These are phyloP conservation scores for Colletotrichum cordylinicola DNA, from an alignment of 2,329 filamentous ascomycete species.

Conservation along the genomic window DNA sequence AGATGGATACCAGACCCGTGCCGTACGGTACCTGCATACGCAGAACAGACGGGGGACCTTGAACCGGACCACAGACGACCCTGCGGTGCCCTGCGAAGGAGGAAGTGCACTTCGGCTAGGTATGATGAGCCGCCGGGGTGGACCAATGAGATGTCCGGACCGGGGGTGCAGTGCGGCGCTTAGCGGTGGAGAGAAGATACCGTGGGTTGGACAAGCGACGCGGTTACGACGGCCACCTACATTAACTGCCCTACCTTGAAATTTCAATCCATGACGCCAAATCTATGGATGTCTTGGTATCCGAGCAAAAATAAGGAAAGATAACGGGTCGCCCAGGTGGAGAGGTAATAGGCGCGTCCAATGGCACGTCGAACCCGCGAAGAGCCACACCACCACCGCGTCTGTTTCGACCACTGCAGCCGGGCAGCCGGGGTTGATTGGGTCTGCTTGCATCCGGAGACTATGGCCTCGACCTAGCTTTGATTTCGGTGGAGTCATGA, in stretches of 20 bases:
- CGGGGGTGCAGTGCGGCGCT: conserved; percentile 13
- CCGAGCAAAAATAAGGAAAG: background rate
- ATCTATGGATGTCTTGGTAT: background rate
- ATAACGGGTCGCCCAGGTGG: background rate
- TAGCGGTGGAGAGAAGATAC: background rate
- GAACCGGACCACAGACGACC: background rate
- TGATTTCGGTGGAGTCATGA: background rate
- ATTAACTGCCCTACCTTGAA: background rate
- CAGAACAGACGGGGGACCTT: background rate
- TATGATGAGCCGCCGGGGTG: conserved; percentile 19
- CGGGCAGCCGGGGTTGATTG: conserved; percentile 2
- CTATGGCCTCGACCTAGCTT: background rate
- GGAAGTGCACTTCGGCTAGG: background rate
- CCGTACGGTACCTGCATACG: background rate
- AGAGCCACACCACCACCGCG: background rate
- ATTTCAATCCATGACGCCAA: background rate
- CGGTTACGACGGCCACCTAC: background rate
- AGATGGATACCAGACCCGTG: background rate
- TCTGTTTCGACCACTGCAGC: background rate
- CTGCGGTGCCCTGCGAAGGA: background rate
- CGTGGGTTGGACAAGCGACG: conserved; percentile 15
- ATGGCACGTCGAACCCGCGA: background rate
- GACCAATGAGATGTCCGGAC: conserved; percentile 7
- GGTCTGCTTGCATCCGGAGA: conserved; percentile 7
- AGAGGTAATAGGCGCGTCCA: background rate